Evolutionary conservation across 2,329 filamentous ascomycete genomes (phyloP).

Genomic region (Lachnellula subtilissima): DNA sequence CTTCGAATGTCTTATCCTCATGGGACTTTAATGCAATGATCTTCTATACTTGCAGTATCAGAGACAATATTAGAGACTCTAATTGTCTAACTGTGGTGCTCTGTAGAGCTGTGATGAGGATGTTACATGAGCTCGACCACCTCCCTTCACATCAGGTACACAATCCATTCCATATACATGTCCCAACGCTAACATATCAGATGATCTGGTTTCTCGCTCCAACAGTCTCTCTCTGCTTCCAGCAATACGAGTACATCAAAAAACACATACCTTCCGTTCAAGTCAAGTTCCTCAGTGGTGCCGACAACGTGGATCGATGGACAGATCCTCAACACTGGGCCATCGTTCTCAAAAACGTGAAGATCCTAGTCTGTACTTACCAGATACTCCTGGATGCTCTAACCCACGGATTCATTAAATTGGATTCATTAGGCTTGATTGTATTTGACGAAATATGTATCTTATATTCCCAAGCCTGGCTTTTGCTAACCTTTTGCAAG

Average conservation of each 20-base stretch:
- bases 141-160: slow-evolving; percentile 17
- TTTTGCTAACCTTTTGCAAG: slow-evolving; percentile 12
- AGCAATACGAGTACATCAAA: slow-evolving; percentile 59
- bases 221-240: slow-evolving; percentile 61
- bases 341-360: slow-evolving; percentile 48
- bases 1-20: not conserved
- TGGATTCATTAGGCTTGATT: slow-evolving; percentile 50
- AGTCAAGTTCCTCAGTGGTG: slow-evolving; percentile 46
- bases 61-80: not conserved
- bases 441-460: slow-evolving; percentile 61
- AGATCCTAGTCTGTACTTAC: slow-evolving; percentile 59
- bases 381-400: slow-evolving; percentile 56
- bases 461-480: not conserved
- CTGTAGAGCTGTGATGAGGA: slow-evolving; percentile 23
- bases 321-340: slow-evolving; percentile 56
- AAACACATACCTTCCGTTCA: slow-evolving; percentile 53
- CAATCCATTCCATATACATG: not conserved
- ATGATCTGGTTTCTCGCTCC: slow-evolving; percentile 71
- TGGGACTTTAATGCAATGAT: no score
- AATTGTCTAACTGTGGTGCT: not conserved
- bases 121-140: slow-evolving; percentile 22
- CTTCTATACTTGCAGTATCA: no score
- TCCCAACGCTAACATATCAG: slow-evolving; percentile 28
- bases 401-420: slow-evolving; percentile 55
- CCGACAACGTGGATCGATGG: slow-evolving; percentile 58